These are phyloP conservation scores for Ustilago nuda DNA, from an alignment of 1,284 basidiomycete genomes.

Conservation along the genomic window DNA sequence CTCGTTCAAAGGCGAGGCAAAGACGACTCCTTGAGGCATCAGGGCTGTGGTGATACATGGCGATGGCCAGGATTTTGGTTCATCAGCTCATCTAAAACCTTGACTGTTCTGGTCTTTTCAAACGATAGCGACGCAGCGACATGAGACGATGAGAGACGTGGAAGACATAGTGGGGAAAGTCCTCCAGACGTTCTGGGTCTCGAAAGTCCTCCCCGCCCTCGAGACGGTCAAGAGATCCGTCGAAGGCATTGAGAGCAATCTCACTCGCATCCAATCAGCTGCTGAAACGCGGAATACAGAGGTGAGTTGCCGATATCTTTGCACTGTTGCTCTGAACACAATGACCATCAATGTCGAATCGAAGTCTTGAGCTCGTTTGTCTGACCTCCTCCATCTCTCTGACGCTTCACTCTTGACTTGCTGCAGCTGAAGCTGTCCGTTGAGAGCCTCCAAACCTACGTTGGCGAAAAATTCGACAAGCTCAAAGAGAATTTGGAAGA, in stretches of 20 bases:
- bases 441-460: not conserved
- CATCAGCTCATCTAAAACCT: not conserved
- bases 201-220: not conserved
- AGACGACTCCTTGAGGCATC: not conserved
- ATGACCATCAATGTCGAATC: not conserved
- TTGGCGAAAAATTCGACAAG: slow-evolving; percentile 1
- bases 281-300: not conserved
- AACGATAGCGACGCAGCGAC: not conserved
- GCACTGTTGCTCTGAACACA: not conserved
- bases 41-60: not conserved
- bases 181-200: not conserved
- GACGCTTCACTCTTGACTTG: not conserved
- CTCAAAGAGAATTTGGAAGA: not conserved
- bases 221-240: not conserved
- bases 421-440: not conserved
- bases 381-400: not conserved
- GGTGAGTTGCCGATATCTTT: not conserved
- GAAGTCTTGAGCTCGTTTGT: not conserved
- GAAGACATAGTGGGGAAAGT: not conserved
- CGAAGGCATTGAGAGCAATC: not conserved
- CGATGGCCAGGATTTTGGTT: not conserved
- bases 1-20: not conserved
- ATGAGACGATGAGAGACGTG: not conserved
- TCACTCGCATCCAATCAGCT: not conserved
- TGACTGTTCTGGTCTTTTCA: not conserved